Conservation (phyloP, 2,329 filamentous ascomycete genomes). For the Stagonosporopsis rhizophila region DNA sequence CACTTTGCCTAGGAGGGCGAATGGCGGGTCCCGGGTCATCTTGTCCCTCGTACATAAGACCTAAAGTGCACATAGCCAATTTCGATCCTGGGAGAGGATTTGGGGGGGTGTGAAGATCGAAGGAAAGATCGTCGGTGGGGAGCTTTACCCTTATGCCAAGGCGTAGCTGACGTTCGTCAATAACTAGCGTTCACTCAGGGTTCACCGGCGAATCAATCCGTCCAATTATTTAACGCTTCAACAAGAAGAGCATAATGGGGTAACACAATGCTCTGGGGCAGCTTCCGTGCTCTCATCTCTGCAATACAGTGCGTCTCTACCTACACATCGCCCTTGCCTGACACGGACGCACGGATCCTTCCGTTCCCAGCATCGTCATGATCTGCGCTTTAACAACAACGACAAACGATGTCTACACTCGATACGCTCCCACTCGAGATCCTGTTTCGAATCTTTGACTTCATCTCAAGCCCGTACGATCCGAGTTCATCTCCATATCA, state of each 20-base stretch:
- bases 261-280: background rate
- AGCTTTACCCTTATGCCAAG: conserved; percentile 14
- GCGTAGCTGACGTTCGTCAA: background rate
- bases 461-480: conserved; percentile 14
- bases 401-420: conserved; percentile 24
- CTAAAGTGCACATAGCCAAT: background rate
- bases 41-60: conserved; percentile 7
- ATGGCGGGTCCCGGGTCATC: conserved; percentile 16
- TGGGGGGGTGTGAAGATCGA: conserved; percentile 16
- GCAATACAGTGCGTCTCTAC: background rate
- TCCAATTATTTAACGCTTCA: background rate
- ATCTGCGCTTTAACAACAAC: background rate
- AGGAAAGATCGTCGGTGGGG: conserved; percentile 21
- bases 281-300: background rate
- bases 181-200: conserved; percentile 9
- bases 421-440: conserved; percentile 38
- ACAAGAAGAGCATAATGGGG: background rate
- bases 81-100: conserved; percentile 14
- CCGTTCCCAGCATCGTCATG: background rate
- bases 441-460: conserved; percentile 39
- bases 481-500: conserved; percentile 12
- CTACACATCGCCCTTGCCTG: background rate
- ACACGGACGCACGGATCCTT: background rate
- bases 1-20: conserved; percentile 12
- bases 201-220: background rate